phyloP scores from a whole-genome alignment of 2,329 filamentous ascomycete genomes.

The Malbranchea zuffiana region DNA sequence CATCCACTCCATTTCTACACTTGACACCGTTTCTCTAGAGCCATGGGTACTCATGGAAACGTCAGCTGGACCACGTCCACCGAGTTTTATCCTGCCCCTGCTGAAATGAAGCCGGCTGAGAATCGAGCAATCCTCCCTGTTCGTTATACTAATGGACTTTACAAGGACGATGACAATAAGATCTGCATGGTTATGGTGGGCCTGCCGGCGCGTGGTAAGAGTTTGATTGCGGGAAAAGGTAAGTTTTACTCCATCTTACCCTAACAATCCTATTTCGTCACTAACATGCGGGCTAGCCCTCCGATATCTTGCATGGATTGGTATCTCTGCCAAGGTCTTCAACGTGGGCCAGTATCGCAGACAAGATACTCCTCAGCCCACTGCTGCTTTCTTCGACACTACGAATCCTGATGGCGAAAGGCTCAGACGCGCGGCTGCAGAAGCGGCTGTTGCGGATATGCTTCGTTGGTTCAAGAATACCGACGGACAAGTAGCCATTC shows the following conservation, averaged over 20 bases:
- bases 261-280: no score
- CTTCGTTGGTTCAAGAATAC: constrained; percentile 72
- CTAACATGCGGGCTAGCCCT: constrained; percentile 48
- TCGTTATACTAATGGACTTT: constrained; percentile 4
- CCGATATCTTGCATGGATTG: constrained; percentile 93
- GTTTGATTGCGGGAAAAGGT: constrained; percentile 96
- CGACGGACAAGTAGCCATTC: constrained; percentile 76
- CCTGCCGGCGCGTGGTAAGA: constrained; percentile 89
- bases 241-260: no score
- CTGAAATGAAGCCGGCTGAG: not conserved
- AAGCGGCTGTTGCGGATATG: constrained; percentile 91
- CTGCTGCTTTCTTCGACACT: constrained; percentile 90
- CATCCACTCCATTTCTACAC: constrained; percentile 1
- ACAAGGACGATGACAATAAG: constrained; percentile 82
- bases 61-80: not conserved
- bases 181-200: constrained; percentile 99
- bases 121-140: constrained; percentile 3
- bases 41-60: no score
- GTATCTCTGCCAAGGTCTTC: constrained; percentile 86
- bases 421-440: constrained; percentile 73
- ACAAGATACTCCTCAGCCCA: constrained; percentile 76
- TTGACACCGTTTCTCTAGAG: no score
- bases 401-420: constrained; percentile 83
- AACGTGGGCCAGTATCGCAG: constrained; percentile 96
- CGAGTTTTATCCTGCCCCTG: not conserved